A percentile compares a stretch with the other conserved stretches of the same genome.
These are phyloP conservation scores for Nakazawaea peltata DNA, from an alignment of 805 yeast genomes.

Conservation along the genomic window DNA sequence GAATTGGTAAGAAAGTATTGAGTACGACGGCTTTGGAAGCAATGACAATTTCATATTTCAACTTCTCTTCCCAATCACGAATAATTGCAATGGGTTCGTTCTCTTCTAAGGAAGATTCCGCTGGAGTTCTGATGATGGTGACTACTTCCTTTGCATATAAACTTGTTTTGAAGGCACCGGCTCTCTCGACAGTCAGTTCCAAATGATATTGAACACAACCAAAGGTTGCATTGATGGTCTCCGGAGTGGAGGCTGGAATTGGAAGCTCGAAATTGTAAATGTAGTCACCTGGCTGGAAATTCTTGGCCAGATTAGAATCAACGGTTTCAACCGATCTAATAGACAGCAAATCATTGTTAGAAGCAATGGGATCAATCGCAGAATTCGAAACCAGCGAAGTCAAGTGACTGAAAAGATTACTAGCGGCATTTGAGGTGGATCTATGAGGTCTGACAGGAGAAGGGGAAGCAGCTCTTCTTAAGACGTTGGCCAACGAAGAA, in stretches of 20 bases:
- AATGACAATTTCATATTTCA: slow-evolving; percentile 83
- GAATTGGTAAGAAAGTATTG: slow-evolving; percentile 76
- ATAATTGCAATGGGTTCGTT: slow-evolving; percentile 89
- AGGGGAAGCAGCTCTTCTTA: slow-evolving; percentile 18
- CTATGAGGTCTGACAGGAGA: slow-evolving; percentile 14
- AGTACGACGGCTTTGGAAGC: slow-evolving; percentile 85
- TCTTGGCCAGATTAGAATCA: slow-evolving; percentile 16
- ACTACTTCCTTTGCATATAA: slow-evolving; percentile 58
- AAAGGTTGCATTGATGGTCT: slow-evolving; percentile 66
- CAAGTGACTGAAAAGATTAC: slow-evolving; percentile 7
- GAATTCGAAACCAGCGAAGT: slow-evolving; percentile 4
- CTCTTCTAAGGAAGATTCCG: slow-evolving; percentile 75
- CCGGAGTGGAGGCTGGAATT: slow-evolving; percentile 76
- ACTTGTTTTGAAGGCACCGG: slow-evolving; percentile 81
- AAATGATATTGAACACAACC: slow-evolving; percentile 71
- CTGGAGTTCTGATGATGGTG: slow-evolving; percentile 63
- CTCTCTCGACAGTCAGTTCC: slow-evolving; percentile 63
- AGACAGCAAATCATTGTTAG: slow-evolving; percentile 15
- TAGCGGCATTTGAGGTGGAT: slow-evolving; percentile 6
- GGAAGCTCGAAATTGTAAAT: slow-evolving; percentile 89
- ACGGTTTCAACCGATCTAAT: slow-evolving; percentile 14
- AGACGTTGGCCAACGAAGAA: slow-evolving; percentile 18
- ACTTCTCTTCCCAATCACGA: slow-evolving; percentile 89
- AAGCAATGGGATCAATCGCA: no score
- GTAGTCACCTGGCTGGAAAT: slow-evolving; percentile 83